These are phyloP conservation scores for Paragyromitra xinjiangensis DNA, from an alignment of 495 filamentous ascomycete genomes.

Conservation along the genomic window DNA sequence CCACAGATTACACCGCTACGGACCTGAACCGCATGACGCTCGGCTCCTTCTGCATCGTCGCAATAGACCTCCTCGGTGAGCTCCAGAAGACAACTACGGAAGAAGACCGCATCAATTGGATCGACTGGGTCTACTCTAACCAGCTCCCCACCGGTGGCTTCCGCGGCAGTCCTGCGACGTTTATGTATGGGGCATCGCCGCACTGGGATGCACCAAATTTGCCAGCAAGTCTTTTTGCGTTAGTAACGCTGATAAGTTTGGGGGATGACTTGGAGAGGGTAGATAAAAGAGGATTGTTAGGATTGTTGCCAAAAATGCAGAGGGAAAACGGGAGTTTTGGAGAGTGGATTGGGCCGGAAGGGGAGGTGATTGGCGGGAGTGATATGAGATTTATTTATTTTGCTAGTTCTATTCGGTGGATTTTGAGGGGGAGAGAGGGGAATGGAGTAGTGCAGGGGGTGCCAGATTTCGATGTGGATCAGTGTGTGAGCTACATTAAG, in stretches of 20 bases:
- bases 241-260: slow-evolving; percentile 76
- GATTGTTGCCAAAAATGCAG: slow-evolving; percentile 81
- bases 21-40: slow-evolving; percentile 90
- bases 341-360: slow-evolving; percentile 71
- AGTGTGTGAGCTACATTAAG: slow-evolving; percentile 74
- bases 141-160: slow-evolving; percentile 82
- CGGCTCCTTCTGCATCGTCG: slow-evolving; percentile 84
- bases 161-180: slow-evolving; percentile 76
- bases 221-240: slow-evolving; percentile 86
- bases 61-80: slow-evolving; percentile 78
- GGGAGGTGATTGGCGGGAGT: slow-evolving; percentile 74
- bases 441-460: slow-evolving; percentile 65
- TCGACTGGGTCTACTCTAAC: slow-evolving; percentile 77
- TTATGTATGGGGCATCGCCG: slow-evolving; percentile 62
- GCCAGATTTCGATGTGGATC: slow-evolving; percentile 77
- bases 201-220: slow-evolving; percentile 82
- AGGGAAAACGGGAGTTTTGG: slow-evolving; percentile 89
- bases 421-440: slow-evolving; percentile 70
- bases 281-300: slow-evolving; percentile 71
- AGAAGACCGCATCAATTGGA: slow-evolving; percentile 68
- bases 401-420: slow-evolving; percentile 81
- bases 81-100: slow-evolving; percentile 67
- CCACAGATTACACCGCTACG: slow-evolving; percentile 79
- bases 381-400: slow-evolving; percentile 90
- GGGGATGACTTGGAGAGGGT: slow-evolving; percentile 70